Evolutionary conservation across 441 rosid species (phyloP), one percentile per base, ranked within the genome.

Genomic region (Jatropha podagrica): DNA sequence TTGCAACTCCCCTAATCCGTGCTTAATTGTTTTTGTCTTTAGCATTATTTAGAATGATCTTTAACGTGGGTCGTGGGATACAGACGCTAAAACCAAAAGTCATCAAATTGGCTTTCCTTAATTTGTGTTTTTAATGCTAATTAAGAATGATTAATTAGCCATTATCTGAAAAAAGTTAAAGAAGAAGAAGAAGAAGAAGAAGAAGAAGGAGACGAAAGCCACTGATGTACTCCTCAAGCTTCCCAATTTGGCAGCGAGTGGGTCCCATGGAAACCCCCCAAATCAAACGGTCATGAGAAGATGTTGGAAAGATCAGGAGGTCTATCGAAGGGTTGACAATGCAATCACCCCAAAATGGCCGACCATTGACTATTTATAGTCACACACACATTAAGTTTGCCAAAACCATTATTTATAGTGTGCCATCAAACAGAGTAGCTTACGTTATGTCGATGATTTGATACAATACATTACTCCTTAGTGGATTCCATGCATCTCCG

Each of bases 91-190:
- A 20, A 18, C 4, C 4, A n/a, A n/a, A 1, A 20, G 27, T 58
- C 13, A 58, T 58, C 20, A n/a, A 58, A n/a, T 58, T 58, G 3
- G 61, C 61, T 8, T 20, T 20, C 61, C 32, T 14, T 44, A 44
- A 51, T 12, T 56, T 56, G 61, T 56, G 27, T 56, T n/a, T 14
- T 52, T 44, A 44, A 32, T 44, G 48, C 48, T 70, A 76, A 85
- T 79, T 73, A 79, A 77, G 79, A 46, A 72, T 74, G 85, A 79
- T 80, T 77, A 77, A 62, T 7, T 37, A 5, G 10, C 12, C 14
- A 51, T 42, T 23, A 62, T 64, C 68, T 4, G 4, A n/a, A 20
- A 58, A 58, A 11, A 20, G 2, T 2, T 1, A 20, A 3, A 9
- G 61, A 15, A 51, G 18, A 17, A 18, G 58, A 54, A 52, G 52